Conservation (phyloP, 1,284 basidiomycete species). For the Ganoderma boninense region DNA sequence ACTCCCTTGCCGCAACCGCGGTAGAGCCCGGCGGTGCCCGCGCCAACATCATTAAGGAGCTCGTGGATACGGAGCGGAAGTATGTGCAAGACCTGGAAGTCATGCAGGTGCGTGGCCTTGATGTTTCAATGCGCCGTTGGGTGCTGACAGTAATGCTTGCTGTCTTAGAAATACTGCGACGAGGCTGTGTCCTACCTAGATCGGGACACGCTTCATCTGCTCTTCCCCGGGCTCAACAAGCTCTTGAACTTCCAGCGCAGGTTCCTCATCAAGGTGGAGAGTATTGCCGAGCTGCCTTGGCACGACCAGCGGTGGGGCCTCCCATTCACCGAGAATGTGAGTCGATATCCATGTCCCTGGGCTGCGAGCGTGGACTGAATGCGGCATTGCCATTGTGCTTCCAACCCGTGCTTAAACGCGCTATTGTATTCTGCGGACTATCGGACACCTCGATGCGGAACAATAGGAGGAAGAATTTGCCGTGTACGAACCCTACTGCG, state of each 20-base stretch:
- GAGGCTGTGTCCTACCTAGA: conserved; percentile 87
- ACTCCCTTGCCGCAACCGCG: conserved; percentile 35
- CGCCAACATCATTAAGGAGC: conserved; percentile 82
- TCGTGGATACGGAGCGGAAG: conserved; percentile 95
- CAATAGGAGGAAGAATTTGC: conserved; percentile 92
- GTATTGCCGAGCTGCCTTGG: conserved; percentile 85
- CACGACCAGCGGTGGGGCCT: conserved; percentile 91
- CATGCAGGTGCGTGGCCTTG: conserved; percentile 78
- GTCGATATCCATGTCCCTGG: conserved; percentile 44
- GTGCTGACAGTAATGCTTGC: conserved; percentile 27
- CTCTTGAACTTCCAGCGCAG: conserved; percentile 97
- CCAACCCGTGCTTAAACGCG: conserved; percentile 35
- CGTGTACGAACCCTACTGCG: conserved; percentile 98
- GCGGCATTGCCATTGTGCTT: conserved; percentile 42
- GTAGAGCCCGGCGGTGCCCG: conserved; percentile 51
- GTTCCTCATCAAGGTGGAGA: conserved; percentile 95
- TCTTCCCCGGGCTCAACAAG: conserved; percentile 96
- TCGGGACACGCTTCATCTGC: conserved; percentile 93
- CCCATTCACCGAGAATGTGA: conserved; percentile 82
- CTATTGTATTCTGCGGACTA: conserved; percentile 44
- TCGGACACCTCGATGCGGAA: conserved; percentile 45
- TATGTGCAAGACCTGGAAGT: conserved; percentile 98
- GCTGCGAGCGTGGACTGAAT: conserved; percentile 42
- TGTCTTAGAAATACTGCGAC: conserved; percentile 78
- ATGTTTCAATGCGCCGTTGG: conserved; percentile 15